Evolutionary conservation across 768 basidiomycete species (phyloP).

Genomic region (Mycena belliarum): DNA sequence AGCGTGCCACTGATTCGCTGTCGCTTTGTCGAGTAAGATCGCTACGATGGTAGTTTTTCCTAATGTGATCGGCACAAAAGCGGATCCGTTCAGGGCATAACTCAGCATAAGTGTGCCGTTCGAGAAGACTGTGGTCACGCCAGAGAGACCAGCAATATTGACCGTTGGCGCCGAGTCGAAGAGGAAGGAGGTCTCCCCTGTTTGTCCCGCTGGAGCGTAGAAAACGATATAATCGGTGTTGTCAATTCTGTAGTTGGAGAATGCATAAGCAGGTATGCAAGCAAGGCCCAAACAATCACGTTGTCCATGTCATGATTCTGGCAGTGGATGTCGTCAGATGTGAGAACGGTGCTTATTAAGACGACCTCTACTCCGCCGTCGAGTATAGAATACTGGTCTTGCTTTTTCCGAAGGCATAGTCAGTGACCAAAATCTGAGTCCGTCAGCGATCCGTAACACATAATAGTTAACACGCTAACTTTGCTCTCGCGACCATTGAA

Average conservation of each 20-base stretch:
- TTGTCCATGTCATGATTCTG: conserved; percentile 58
- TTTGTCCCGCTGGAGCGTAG: conserved; percentile 42
- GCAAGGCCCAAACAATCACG: conserved; percentile 38
- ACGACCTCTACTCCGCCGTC: conserved; percentile 49
- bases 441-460: not conserved
- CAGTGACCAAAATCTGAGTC: conserved; percentile 40
- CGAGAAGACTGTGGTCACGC: conserved; percentile 32
- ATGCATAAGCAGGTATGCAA: not conserved
- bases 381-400: conserved; percentile 42
- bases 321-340: not conserved
- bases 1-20: conserved; percentile 51
- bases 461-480: not conserved
- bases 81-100: conserved; percentile 35
- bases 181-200: conserved; percentile 45
- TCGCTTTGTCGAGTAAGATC: conserved; percentile 46
- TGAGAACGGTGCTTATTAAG: too few species aligned
- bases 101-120: conserved; percentile 43
- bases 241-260: conserved; percentile 35
- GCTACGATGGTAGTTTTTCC: conserved; percentile 31
- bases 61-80: conserved; percentile 35
- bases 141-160: conserved; percentile 28
- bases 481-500: conserved; percentile 52
- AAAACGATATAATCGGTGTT: conserved; percentile 43
- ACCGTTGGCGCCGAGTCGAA: conserved; percentile 34
- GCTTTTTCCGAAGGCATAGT: conserved; percentile 45